Conservation (phyloP, 257 asterid species). For the Ehretia macrophylla region DNA sequence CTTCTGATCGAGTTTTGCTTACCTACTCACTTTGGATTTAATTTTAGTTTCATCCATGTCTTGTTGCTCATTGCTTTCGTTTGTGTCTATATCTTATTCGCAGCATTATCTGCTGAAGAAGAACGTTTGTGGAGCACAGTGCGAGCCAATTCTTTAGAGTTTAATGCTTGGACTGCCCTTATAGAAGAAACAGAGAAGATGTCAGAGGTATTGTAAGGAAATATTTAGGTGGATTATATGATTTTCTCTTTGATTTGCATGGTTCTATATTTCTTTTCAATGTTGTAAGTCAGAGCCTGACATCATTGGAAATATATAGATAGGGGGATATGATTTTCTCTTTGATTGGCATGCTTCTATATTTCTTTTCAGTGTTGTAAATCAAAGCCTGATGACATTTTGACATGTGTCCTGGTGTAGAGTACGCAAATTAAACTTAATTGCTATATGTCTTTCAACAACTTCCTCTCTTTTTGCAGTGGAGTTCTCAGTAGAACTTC, state of each 20-base stretch:
- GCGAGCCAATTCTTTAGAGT: conserved; percentile 77
- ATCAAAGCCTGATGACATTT: background rate
- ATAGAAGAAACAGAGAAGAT: conserved; percentile 91
- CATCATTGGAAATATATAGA: conserved; percentile 5
- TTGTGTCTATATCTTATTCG: conserved; percentile 10
- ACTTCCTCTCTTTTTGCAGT: too few relatives aligned
- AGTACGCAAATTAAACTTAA: too few relatives aligned
- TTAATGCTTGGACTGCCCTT: conserved; percentile 89
- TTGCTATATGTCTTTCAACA: too few relatives aligned
- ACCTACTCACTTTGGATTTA: background rate
- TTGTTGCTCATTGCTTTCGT: background rate
- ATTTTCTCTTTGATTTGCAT: conserved; percentile 6
- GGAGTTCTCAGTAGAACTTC: too few relatives aligned
- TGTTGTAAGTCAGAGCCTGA: background rate
- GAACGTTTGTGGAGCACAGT: conserved; percentile 95
- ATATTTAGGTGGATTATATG: background rate
- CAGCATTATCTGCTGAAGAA: conserved; percentile 86
- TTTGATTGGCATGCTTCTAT: conserved; percentile 8
- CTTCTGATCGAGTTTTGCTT: background rate
- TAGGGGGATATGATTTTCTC: background rate
- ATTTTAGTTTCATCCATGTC: background rate
- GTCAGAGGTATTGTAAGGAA: conserved; percentile 58
- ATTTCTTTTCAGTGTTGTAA: background rate
- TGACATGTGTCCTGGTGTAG: too few relatives aligned
- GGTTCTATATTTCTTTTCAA: conserved; percentile 4